A percentile compares a stretch with the other conserved stretches of the same genome.
Evolutionary conservation across 2,329 filamentous ascomycete species (phyloP).

Genomic region (Pseudopithomyces maydicus): DNA sequence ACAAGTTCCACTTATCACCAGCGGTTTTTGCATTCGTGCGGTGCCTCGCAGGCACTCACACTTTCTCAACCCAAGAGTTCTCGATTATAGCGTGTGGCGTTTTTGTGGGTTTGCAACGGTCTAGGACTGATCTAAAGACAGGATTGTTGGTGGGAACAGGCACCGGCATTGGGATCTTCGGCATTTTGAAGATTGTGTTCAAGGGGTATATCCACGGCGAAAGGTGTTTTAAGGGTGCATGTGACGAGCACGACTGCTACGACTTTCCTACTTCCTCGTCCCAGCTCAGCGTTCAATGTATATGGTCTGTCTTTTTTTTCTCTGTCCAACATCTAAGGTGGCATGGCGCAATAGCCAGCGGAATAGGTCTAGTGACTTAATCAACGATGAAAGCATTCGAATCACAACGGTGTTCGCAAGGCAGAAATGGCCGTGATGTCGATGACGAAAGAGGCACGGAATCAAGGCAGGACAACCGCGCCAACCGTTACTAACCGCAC

Average conservation of each 20-base stretch:
- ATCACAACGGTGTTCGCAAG: background rate
- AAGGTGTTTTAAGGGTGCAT: conserved; percentile 10
- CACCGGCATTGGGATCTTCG: background rate
- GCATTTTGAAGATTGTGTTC: background rate
- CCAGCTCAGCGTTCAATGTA: conserved; percentile 3
- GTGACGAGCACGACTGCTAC: conserved; percentile 16
- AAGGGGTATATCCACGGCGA: conserved; percentile 6
- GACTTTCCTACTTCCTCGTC: conserved; percentile 8
- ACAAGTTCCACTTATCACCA: conserved; percentile 4
- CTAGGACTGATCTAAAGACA: background rate
- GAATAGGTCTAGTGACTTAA: background rate
- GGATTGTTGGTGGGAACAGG: too few relatives aligned
- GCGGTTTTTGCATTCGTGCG: background rate
- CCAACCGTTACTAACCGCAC: background rate
- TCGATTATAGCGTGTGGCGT: conserved; percentile 26
- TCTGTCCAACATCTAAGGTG: conserved; percentile 5
- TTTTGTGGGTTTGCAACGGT: conserved; percentile 10
- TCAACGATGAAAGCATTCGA: background rate
- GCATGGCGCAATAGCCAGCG: conserved; percentile 1
- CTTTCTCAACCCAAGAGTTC: conserved; percentile 12
- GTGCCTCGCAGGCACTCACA: background rate
- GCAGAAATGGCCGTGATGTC: background rate
- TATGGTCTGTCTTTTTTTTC: conserved; percentile 6
- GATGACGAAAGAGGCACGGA: too few relatives aligned
- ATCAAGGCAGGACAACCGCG: too few relatives aligned